Base-by-base conservation (phyloP, 352 stramenopile genomes). In the Phytophthora sansomeana region DNA sequence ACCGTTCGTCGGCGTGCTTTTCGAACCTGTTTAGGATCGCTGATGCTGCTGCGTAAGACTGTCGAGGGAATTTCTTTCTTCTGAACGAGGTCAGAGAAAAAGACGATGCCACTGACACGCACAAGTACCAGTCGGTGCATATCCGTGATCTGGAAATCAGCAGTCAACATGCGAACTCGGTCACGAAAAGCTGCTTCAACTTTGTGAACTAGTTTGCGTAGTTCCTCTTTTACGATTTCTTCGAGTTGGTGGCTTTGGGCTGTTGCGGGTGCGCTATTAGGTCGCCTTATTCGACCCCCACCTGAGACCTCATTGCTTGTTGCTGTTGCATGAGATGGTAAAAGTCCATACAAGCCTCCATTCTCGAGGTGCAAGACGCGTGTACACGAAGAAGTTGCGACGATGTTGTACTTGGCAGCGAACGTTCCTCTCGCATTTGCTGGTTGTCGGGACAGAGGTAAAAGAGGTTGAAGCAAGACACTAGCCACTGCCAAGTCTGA, bases 131-230 rank as follows among this genome's bases (percentile, higher is more conserved):
- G 71, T 4, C 83, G 72, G 13, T 87, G 80, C 29, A 67, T 74
- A 32, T 69, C 72, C 14, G 80, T 87, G 65, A 89, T 72, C 35
- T 84, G 80, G 46, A 87, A 91, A 44, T 91, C 80, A 21, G 70
- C 69, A 6, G 72, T 77, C 19, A 91, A 63, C 21, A 87, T 63
- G 14, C 75, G 67, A n/a, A 90, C 24, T n/a, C 67, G 58, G 28
- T 86, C 78, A 0, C 55, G 35, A 32, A 84, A 81, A 26, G 58
- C 72, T 21, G 52, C 39, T 28, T 91, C 83, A 30, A 90, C 55
- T 32, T 89, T 74, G 1, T 60, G 66, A 1, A 87, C 75, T 6
- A 91, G 58, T 42, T 74, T 78, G 6, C 58, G 52, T 14, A 85
- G 69, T 65, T 90, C 83, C 6, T 38, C 35, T 42, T 80, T 73